Evolutionary conservation across 2,329 filamentous ascomycete genomes (phyloP).

Genomic region (Pseudogymnoascus pannorum): DNA sequence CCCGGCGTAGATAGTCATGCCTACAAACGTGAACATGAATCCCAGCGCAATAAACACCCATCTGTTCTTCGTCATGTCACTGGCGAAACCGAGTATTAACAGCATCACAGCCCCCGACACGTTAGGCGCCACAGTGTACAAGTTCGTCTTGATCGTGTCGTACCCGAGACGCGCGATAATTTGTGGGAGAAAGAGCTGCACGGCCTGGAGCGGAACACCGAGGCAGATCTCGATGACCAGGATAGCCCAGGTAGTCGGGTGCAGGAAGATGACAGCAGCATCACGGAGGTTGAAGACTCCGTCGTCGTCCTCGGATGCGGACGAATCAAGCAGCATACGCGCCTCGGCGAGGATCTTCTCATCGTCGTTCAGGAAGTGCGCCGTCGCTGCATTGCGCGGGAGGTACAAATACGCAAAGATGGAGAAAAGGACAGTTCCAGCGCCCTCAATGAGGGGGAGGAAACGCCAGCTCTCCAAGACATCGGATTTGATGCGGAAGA

Average conservation of each 20-base stretch:
- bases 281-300: constrained; percentile 27
- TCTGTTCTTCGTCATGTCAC: constrained; percentile 42
- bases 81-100: constrained; percentile 63
- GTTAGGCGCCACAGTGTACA: constrained; percentile 77
- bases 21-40: constrained; percentile 66
- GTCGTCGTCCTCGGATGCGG: constrained; percentile 28
- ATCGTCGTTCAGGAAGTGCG: constrained; percentile 25
- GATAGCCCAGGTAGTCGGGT: constrained; percentile 37
- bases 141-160: constrained; percentile 55
- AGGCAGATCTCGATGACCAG: constrained; percentile 50
- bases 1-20: constrained; percentile 71
- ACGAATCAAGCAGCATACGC: constrained; percentile 69
- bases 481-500: constrained; percentile 47
- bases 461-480: constrained; percentile 44
- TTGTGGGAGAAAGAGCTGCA: constrained; percentile 47
- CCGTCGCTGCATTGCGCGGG: constrained; percentile 26
- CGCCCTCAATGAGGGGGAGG: constrained; percentile 42
- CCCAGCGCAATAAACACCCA: constrained; percentile 66
- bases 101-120: constrained; percentile 66
- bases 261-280: constrained; percentile 38
- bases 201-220: constrained; percentile 51
- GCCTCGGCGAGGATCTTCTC: constrained; percentile 41
- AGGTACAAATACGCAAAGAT: constrained; percentile 32
- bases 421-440: constrained; percentile 25
- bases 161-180: constrained; percentile 45